Evolutionary conservation across 805 yeast genomes (phyloP), one percentile per base, ranked within the genome.

Genomic region (Monosporozyma aquatica): DNA sequence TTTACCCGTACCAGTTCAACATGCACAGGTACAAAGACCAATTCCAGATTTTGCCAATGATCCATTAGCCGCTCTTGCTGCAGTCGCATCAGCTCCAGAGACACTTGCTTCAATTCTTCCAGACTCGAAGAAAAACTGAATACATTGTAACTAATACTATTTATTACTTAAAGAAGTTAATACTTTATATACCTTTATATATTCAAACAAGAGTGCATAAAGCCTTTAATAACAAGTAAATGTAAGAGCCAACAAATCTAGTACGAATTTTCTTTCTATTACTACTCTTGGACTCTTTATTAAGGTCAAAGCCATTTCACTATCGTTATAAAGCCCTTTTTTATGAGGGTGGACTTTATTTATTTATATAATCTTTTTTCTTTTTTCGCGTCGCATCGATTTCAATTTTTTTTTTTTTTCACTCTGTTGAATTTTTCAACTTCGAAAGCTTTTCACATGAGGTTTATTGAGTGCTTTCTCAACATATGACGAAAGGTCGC

Each of bases 51-150:
- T 61, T 40, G 54, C 60, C 7, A 54, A 53, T 41, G 66, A 63
- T 40, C 67, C 67, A 5, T 40, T 63, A 33, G 66, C 66, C 24
- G 66, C 66, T 2, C 46, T 63, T 11, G 67, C 67, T 2, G 67
- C 67, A 1, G 55, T 63, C 8, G 67, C 67, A 8, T 63, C 67
- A 3, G 62, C 64, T 9, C 56, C 61, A 13, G 60, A 57, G 38
- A 51, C 52, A 13, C 44, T 55, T 33, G 45, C 50, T 6, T 43
- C 52, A 2, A 42, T 46, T 11, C 20, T 43, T 2, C 42, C 52
- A 10, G 22, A 32, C 13, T 18, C 35, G 5, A 20, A 20, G 24
- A 18, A 18, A 13, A 32, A 32, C 18, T 32, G 25, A 18, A 32
- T 14, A 32, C 8, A 18, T 32, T 32, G 35, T 32, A 32, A 32